Base-by-base conservation (phyloP, 305 asterid species). In the Plantago rigida region DNA sequence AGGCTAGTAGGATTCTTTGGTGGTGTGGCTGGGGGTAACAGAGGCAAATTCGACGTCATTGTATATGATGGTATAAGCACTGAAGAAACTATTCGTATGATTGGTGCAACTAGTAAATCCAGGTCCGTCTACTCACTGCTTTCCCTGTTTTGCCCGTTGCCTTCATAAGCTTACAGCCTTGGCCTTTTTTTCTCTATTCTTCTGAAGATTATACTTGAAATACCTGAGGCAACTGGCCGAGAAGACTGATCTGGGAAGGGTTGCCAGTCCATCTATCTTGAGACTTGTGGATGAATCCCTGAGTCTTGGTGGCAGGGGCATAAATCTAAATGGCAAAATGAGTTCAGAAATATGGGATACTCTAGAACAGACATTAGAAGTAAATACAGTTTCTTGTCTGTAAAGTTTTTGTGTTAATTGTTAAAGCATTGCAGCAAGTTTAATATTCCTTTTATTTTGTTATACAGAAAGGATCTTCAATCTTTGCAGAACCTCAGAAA, bases 241-340 rank as follows among this genome's bases (percentile, higher is more conserved):
- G 65, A 88, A 83, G 82, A 92, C 99, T 14, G 99, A 92, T 75
- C 57, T 92, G 0, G 99, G 99, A 71, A 80, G 99, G 77, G 72
- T 92, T 70, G 87, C 85, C 2, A 79, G 91, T 17, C 99, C 99
- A 9, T 92, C 99, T 56, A 79, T 88, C 65, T 31, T 92, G 79
- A 82, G 96, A 77, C 93, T 92, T 51, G 74, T 66, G 1, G 99
- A 84, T 49, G 94, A 88, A 82, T 75, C 95, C 57, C 53, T 83
- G 77, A 78, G 76, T 69, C 54, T 78, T 48, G 78, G 83, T 54
- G 84, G 81, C 61, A 73, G 70, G 28, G 72, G 77, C 31, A 51
- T 73, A 62, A 75, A 51, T 76, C 79, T 81, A 45, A 87, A 79
- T 56, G 96, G 90, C 58, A 79, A 60, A 77, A 71, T 68, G 71